Percentiles rank a stretch among this genome's conserved stretches.
Evolutionary conservation across 2,329 filamentous ascomycete genomes (phyloP).

Genomic region (Cercospora citrullina): DNA sequence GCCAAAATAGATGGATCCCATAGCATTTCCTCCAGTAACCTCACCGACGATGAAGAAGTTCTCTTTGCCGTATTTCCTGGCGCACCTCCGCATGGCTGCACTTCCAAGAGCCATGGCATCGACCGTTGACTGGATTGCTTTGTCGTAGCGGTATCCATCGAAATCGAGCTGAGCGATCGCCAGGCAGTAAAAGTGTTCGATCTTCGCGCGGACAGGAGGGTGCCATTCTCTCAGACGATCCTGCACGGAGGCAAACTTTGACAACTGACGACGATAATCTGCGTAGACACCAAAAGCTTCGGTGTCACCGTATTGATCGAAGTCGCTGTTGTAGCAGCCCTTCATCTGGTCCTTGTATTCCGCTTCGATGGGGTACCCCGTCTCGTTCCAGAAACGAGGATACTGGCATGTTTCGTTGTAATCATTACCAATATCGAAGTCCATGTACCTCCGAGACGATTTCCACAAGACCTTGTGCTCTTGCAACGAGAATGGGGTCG

Average conservation of each 20-base stretch:
- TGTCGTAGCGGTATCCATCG: constrained; percentile 65
- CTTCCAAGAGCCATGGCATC: constrained; percentile 54
- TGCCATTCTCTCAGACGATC: constrained; percentile 54
- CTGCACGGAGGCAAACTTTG: not conserved
- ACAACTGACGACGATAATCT: constrained; percentile 29
- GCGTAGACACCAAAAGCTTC: constrained; percentile 62
- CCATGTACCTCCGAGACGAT: constrained; percentile 54
- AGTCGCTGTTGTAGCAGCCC: constrained; percentile 61
- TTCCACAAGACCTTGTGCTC: constrained; percentile 62
- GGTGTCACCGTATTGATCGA: constrained; percentile 62
- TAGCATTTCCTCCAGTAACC: not conserved
- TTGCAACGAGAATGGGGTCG: constrained; percentile 54
- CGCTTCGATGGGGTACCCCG: constrained; percentile 52
- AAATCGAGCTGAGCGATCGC: constrained; percentile 61
- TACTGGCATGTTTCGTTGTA: constrained; percentile 54
- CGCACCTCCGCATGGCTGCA: not conserved
- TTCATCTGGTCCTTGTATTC: constrained; percentile 48
- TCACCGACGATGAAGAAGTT: not conserved
- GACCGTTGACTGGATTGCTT: constrained; percentile 61
- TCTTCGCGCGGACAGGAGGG: constrained; percentile 56
- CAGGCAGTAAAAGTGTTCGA: constrained; percentile 62
- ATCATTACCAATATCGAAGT: constrained; percentile 56
- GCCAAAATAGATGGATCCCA: constrained; percentile 60
- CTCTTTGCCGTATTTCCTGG: not conserved
- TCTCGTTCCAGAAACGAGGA: constrained; percentile 61